A percentile compares a stretch with the other conserved stretches of the same genome.
phyloP scores from a whole-genome alignment of 768 basidiomycete species.

The Pleurotus platypus region DNA sequence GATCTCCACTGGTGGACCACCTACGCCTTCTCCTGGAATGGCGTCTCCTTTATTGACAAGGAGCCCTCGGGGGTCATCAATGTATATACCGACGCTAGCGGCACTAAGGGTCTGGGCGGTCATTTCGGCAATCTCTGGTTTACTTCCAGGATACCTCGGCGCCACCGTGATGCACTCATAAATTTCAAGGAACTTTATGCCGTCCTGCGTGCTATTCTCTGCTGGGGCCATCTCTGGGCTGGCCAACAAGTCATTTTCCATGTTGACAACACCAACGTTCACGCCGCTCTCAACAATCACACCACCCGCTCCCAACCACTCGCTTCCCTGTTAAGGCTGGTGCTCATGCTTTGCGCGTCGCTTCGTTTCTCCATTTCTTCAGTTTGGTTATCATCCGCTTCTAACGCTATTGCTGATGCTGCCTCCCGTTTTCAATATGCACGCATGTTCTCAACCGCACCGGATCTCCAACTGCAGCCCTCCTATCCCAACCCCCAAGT shows the following conservation, averaged over 20 bases:
- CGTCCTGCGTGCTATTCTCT: constrained; percentile 23
- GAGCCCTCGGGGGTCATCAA: constrained; percentile 10
- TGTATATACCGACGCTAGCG: constrained; percentile 29
- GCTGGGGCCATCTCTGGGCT: constrained; percentile 22
- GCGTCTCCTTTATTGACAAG: constrained; percentile 15
- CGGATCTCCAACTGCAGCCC: constrained; percentile 13
- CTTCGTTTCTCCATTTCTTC: constrained; percentile 20
- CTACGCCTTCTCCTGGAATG: constrained; percentile 25
- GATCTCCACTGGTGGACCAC: constrained; percentile 30
- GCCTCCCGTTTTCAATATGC: constrained; percentile 24
- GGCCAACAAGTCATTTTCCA: constrained; percentile 24
- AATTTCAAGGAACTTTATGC: constrained; percentile 8
- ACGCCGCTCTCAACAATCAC: constrained; percentile 16
- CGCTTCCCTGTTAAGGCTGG: constrained; percentile 12
- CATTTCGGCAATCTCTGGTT: constrained; percentile 21
- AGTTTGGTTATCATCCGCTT: constrained; percentile 17
- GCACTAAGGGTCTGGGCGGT: constrained; percentile 25
- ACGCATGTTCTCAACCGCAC: constrained; percentile 20
- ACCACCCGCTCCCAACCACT: constrained; percentile 12
- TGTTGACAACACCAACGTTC: constrained; percentile 12
- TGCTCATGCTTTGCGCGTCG: constrained; percentile 15
- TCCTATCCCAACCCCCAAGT: constrained; percentile 14
- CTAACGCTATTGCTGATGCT: constrained; percentile 21
- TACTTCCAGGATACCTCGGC: constrained; percentile 17
- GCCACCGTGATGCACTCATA: constrained; percentile 21